Conservation (phyloP, 75 land plant species). For the Cryptomeria japonica region DNA sequence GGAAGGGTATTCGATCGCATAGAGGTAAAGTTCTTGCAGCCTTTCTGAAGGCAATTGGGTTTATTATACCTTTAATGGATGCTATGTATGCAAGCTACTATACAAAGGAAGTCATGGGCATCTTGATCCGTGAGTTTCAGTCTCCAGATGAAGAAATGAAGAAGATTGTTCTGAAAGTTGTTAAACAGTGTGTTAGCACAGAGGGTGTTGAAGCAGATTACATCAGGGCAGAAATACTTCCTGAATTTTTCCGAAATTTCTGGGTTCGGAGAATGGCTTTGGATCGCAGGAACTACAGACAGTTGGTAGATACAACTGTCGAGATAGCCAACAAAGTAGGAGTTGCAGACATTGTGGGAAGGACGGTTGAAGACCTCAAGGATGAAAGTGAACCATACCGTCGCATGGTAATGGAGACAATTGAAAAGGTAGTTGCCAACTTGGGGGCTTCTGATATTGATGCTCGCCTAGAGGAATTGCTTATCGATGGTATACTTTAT, state of each 20-base stretch:
- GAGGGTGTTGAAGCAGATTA: constrained; percentile 99
- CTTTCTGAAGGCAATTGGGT: constrained; percentile 95
- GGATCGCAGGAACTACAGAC: constrained; percentile 94
- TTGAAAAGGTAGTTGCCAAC: constrained; percentile 94
- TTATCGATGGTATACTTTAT: constrained; percentile 98
- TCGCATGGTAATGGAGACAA: constrained; percentile 99
- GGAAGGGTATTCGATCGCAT: constrained; percentile 97
- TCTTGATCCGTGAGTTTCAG: constrained; percentile 93
- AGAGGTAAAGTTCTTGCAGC: constrained; percentile 98
- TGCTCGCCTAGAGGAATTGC: constrained; percentile 89
- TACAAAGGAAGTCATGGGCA: constrained; percentile 95
- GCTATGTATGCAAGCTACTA: constrained; percentile 95
- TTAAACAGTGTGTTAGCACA: constrained; percentile 99
- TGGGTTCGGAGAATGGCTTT: constrained; percentile 99
- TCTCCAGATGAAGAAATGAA: constrained; percentile 99
- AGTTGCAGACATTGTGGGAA: constrained; percentile 93
- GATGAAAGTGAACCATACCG: constrained; percentile 98
- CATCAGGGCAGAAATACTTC: constrained; percentile 81
- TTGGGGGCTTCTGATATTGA: constrained; percentile 98
- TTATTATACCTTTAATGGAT: constrained; percentile 98
- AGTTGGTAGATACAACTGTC: constrained; percentile 96
- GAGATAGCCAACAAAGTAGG: constrained; percentile 99
- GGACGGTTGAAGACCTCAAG: constrained; percentile 96
- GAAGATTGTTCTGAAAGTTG: constrained; percentile 96
- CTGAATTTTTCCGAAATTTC: constrained; percentile 89